Base-by-base conservation (phyloP, 2,329 filamentous ascomycete genomes). In the Botrytis aclada region DNA sequence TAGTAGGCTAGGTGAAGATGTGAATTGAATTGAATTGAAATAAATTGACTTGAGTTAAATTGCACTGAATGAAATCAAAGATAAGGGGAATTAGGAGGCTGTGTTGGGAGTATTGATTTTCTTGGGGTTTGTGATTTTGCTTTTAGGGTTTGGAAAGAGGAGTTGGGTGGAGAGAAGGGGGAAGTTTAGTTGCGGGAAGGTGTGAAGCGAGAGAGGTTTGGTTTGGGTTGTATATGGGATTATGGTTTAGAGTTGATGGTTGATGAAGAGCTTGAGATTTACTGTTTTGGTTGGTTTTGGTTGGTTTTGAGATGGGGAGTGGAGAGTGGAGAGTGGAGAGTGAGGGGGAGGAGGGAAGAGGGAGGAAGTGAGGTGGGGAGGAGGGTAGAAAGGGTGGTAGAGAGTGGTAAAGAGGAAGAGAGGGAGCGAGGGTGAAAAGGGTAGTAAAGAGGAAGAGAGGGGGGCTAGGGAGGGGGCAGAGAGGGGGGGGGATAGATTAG, bases 391-490 rank as follows among this genome's bases (percentile, higher is more conserved):
- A n/a, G n/a, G n/a, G n/a, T n/a, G n/a, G n/a, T n/a, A n/a, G n/a
- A 16, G n/a, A 7, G 41, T 7, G n/a, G n/a, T 9, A 16, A 6
- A 9, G 29, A 34, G 29, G 16, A 4, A 4, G 7, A 58, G 54
- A 7, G 39, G 4, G 12, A n/a, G n/a, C n/a, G n/a, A 2, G 4
- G 6, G 12, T 0, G 8, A n/a, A n/a, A n/a, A n/a, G n/a, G n/a
- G n/a, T n/a, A n/a, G n/a, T n/a, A n/a, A n/a, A 16, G 12, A 3
- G 2, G 39, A 41, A 2, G 16, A 6, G 41, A 6, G 16, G 16
- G 16, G 41, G 41, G 16, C 16, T 18, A 43, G 41, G 16, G 41
- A 43, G 16, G 16, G 41, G 41, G 4, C 14, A 6, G 41, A 16
- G 41, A 18, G 41, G 5, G 5, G 41, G 41, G 41, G 16, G 18